Percentiles rank a stretch among this genome's conserved stretches.
Evolutionary conservation across 306 rosid species (phyloP).

Genomic region (Pterocarpus macrocarpus): DNA sequence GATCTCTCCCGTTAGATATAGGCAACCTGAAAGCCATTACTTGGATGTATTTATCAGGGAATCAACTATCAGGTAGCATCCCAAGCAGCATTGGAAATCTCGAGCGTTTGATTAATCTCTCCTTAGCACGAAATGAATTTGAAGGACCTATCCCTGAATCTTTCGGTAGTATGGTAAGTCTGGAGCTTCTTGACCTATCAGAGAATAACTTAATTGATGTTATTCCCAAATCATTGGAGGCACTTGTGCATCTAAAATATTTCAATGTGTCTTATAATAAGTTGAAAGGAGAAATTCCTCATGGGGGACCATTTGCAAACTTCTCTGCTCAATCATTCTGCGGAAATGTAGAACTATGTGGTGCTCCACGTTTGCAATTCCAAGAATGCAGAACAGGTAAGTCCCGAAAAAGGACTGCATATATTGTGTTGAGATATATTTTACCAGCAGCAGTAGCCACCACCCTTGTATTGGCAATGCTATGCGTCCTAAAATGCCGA

Average conservation of each 20-base stretch:
- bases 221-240: conserved; percentile 2
- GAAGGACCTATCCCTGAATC: conserved; percentile 4
- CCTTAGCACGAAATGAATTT: background rate
- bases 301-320: background rate
- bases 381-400: background rate
- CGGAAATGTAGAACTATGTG: background rate
- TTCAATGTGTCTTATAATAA: background rate
- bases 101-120: background rate
- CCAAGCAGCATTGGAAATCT: background rate
- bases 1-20: background rate
- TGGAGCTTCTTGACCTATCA: conserved; percentile 1
- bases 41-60: background rate
- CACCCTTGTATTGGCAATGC: background rate
- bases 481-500: background rate
- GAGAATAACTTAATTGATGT: background rate
- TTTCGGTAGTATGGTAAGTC: background rate
- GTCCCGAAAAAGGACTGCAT: background rate
- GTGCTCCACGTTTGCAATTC: background rate
- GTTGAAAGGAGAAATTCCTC: background rate
- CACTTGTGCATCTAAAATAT: background rate
- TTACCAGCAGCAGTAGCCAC: background rate
- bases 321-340: background rate
- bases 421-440: background rate
- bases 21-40: background rate
- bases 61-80: background rate